A percentile compares a stretch with the other conserved stretches of the same genome.
These are phyloP conservation scores for Apophysomyces elegans DNA, from an alignment of 371 early-diverging fungal genomes.

Conservation along the genomic window DNA sequence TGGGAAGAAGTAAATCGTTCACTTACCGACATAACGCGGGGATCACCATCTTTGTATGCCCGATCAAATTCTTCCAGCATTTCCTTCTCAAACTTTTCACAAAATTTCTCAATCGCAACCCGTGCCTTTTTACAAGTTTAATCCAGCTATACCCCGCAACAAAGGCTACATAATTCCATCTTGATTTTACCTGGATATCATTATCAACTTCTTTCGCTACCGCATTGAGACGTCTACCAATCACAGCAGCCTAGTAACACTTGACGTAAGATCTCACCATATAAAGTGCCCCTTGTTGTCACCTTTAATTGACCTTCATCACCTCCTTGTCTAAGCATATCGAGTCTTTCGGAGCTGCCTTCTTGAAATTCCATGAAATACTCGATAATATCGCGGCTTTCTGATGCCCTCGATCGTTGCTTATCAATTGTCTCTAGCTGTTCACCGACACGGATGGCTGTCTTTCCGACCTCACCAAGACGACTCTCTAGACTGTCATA, in stretches of 20 bases:
- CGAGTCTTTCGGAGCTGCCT: constrained; percentile 75
- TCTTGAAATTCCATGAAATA: constrained; percentile 89
- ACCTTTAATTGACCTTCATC: constrained; percentile 89
- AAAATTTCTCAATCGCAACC: constrained; percentile 85
- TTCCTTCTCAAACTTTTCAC: constrained; percentile 90
- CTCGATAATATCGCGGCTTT: constrained; percentile 88
- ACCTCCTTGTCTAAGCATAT: constrained; percentile 72
- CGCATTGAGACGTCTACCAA: constrained; percentile 82
- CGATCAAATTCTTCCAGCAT: constrained; percentile 86
- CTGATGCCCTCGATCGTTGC: constrained; percentile 84
- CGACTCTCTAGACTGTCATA: constrained; percentile 87
- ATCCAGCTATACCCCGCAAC: no score
- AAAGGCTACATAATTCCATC: no score
- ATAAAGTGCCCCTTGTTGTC: not conserved
- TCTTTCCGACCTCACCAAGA: constrained; percentile 91
- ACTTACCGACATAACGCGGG: constrained; percentile 67
- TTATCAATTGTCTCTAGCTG: constrained; percentile 94
- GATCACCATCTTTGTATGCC: constrained; percentile 77
- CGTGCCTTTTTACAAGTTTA: constrained; percentile 54
- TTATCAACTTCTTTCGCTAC: constrained; percentile 91
- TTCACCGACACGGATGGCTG: constrained; percentile 96
- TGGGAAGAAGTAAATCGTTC: not conserved
- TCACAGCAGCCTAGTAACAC: constrained; percentile 74
- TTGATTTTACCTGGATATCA: constrained; percentile 64
- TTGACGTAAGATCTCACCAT: constrained; percentile 1